phyloP scores from a whole-genome alignment of 768 basidiomycete genomes.

The Tulasnella sp. region DNA sequence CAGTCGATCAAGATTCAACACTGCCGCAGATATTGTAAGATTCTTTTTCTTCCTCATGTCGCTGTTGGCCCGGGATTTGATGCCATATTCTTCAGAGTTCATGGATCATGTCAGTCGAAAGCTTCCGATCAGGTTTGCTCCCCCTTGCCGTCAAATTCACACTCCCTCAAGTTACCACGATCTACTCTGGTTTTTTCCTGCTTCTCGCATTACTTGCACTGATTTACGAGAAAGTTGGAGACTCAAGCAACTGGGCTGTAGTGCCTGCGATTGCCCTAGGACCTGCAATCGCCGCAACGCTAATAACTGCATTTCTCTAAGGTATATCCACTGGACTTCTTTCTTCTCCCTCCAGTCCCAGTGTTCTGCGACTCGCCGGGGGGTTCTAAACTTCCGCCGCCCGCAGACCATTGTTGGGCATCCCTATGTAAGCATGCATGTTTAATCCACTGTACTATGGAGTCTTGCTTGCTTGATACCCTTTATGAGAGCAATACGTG shows the following conservation, averaged over 20 bases:
- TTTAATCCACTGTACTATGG: too few relatives aligned
- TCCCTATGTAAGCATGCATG: too few relatives aligned
- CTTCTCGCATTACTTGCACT: background rate
- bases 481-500: too few relatives aligned
- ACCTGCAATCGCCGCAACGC: background rate
- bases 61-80: too few relatives aligned
- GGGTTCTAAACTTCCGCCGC: background rate
- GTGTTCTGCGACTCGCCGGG: background rate
- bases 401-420: background rate
- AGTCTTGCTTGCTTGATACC: too few relatives aligned
- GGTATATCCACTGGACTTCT: background rate
- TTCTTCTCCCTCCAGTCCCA: background rate
- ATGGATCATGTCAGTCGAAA: constrained; percentile 12
- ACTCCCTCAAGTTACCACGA: background rate
- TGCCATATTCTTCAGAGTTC: background rate
- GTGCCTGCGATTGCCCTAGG: background rate
- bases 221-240: background rate
- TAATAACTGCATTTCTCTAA: background rate
- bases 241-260: background rate
- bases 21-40: constrained; percentile 15
- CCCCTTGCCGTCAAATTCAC: background rate
- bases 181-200: background rate
- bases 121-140: constrained; percentile 1
- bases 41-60: too few relatives aligned
- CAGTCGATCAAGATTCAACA: background rate